Percentiles rank a stretch among this genome's conserved stretches.
phyloP scores from a whole-genome alignment of 2,329 filamentous ascomycete species.

The Hypoxylon rubiginosum region DNA sequence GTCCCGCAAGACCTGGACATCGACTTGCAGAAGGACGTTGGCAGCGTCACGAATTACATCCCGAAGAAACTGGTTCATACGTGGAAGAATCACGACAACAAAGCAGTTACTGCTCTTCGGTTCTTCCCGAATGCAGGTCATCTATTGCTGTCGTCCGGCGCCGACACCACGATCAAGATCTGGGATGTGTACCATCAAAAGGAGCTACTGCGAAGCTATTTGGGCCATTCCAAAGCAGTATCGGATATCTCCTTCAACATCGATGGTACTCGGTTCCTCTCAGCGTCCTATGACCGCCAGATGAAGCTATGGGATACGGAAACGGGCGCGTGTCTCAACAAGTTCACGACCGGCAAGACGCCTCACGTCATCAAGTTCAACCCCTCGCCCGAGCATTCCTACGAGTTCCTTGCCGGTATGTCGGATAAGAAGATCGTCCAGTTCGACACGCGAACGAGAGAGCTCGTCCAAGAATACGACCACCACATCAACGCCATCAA shows the following conservation, averaged over 20 bases:
- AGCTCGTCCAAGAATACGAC: slow-evolving; percentile 96
- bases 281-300: slow-evolving; percentile 91
- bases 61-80: slow-evolving; percentile 94
- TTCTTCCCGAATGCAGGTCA: slow-evolving; percentile 93
- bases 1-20: slow-evolving; percentile 91
- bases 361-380: slow-evolving; percentile 97
- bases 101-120: slow-evolving; percentile 87
- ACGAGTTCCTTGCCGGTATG: slow-evolving; percentile 97
- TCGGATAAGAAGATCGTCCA: slow-evolving; percentile 99
- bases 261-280: slow-evolving; percentile 86
- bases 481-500: slow-evolving; percentile 98
- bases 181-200: slow-evolving; percentile 94
- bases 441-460: slow-evolving; percentile 85
- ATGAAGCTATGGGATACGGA: slow-evolving; percentile 99
- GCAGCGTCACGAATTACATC: slow-evolving; percentile 88
- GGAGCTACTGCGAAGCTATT: slow-evolving; percentile 90
- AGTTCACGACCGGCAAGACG: slow-evolving; percentile 94
- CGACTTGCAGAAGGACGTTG: slow-evolving; percentile 84
- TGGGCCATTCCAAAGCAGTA: slow-evolving; percentile 89
- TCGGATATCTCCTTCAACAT: slow-evolving; percentile 91
- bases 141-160: slow-evolving; percentile 87
- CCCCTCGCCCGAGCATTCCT: slow-evolving; percentile 78
- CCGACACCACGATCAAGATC: slow-evolving; percentile 91
- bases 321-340: slow-evolving; percentile 87
- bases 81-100: slow-evolving; percentile 85